Evolutionary conservation across 1,284 basidiomycete species (phyloP).

Genomic region (Agaricales sp.): DNA sequence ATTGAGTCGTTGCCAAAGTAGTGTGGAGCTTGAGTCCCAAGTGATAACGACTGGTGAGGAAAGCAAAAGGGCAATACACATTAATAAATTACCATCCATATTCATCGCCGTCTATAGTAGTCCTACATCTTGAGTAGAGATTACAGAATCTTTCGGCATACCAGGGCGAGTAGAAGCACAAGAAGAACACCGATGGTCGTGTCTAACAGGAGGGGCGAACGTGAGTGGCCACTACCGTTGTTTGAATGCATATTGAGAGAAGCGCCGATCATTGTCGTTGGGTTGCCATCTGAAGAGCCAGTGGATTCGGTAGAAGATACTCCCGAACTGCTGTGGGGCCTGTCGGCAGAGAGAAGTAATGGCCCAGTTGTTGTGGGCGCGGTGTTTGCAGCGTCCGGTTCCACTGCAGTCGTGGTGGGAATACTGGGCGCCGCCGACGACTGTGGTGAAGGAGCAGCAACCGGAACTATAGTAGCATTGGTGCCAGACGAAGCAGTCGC

Average conservation of each 20-base stretch:
- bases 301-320: neutral
- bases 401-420: no score
- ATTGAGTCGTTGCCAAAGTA: no score
- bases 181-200: slow-evolving; percentile 59
- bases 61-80: no score
- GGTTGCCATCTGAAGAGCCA: neutral
- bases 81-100: no score
- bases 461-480: no score
- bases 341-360: neutral
- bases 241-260: neutral
- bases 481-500: no score
- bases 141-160: slow-evolving; percentile 49
- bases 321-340: neutral
- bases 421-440: no score
- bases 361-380: neutral
- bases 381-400: neutral
- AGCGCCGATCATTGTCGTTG: neutral
- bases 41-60: no score
- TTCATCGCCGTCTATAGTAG: no score
- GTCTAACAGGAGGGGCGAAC: slow-evolving; percentile 57
- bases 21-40: no score
- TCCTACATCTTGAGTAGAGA: no score
- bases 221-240: slow-evolving; percentile 13
- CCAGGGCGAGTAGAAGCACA: slow-evolving; percentile 49
- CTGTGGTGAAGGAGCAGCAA: no score